Base-by-base conservation (phyloP, 139 green algal genomes). In the Edaphochlamys debaryana region DNA sequence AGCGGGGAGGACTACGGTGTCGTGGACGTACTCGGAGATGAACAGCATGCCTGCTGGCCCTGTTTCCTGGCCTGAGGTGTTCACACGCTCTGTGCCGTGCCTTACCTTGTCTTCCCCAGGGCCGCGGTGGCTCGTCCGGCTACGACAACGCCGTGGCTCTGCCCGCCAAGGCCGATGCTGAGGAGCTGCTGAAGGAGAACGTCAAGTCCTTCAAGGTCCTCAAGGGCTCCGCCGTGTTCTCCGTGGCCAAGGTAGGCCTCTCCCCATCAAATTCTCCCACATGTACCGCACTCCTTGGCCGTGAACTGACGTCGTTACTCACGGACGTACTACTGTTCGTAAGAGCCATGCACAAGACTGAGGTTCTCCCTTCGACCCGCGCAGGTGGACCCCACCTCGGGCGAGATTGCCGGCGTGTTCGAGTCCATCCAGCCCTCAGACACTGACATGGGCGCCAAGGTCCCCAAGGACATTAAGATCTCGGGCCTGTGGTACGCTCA, bases 391-490 rank as follows among this genome's bases (percentile, higher is more conserved):
- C 37, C 89, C 27, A 85, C 79, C 15, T 98, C 94, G n/a, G 93
- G 94, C 66, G 97, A 99, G 95, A 96, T 99, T 77, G 97, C 95
- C 25, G 97, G 97, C 54, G 94, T 99, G 74, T 99, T 99, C 69
- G 97, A 99, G 95, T 95, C 86, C 85, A 95, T 99, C 82, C 97
- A 99, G 96, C 97, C 97, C 52, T 99, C 96, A 36, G 97, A 99
- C 92, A 99, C 97, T 73, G 97, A 99, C 87, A 90, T 99, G 84
- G 97, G 97, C 58, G 92, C 97, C 85, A 99, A 99, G 95, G 92
- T 91, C 48, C 96, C 97, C 82, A 99, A 99, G 95, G 97, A 99
- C 73, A 89, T 99, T 20, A 99, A 99, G 94, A 98, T 99, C 91
- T 96, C 95, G 9, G 97, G 97, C 82, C 86, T 99, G 42, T 99